Conservation (phyloP, 2,329 filamentous ascomycete species). For the Aaosphaeria arxii region DNA sequence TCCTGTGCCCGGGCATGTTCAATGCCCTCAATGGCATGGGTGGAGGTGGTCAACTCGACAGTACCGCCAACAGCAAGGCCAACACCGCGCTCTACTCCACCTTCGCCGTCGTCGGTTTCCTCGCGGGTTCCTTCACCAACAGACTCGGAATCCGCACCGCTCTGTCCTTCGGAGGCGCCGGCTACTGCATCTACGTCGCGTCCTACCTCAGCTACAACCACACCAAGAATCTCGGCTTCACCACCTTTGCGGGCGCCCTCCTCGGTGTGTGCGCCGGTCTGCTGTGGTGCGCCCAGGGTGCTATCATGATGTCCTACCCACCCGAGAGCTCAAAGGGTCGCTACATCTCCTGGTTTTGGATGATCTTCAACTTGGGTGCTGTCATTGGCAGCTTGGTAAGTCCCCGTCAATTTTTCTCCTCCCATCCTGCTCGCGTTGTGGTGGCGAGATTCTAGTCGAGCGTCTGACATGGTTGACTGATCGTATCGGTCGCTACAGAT, state of each 20-base stretch:
- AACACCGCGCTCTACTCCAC: constrained; percentile 71
- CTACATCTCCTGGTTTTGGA: constrained; percentile 90
- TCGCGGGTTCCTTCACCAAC: constrained; percentile 72
- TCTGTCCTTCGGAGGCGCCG: constrained; percentile 69
- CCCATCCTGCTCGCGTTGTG: too few relatives aligned
- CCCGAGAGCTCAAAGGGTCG: constrained; percentile 77
- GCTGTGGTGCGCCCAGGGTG: constrained; percentile 78
- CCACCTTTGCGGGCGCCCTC: constrained; percentile 72
- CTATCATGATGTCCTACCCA: constrained; percentile 89
- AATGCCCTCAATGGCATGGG: constrained; percentile 52
- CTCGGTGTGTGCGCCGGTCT: constrained; percentile 77
- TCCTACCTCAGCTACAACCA: constrained; percentile 70
- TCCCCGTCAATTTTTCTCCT: constrained; percentile 8
- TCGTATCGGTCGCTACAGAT: constrained; percentile 46
- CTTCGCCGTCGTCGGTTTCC: constrained; percentile 64
- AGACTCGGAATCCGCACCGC: constrained; percentile 67
- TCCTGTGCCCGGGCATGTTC: constrained; percentile 55
- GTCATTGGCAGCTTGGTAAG: constrained; percentile 75
- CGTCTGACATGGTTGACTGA: background rate
- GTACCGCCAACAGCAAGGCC: constrained; percentile 61
- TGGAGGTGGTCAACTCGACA: constrained; percentile 47
- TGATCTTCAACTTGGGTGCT: constrained; percentile 89
- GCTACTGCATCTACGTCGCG: constrained; percentile 72
- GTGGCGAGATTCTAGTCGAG: background rate
- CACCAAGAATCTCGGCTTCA: constrained; percentile 65